These are phyloP conservation scores for Aspergillus coremiiformis DNA, from an alignment of 495 filamentous ascomycete genomes.

Conservation along the genomic window DNA sequence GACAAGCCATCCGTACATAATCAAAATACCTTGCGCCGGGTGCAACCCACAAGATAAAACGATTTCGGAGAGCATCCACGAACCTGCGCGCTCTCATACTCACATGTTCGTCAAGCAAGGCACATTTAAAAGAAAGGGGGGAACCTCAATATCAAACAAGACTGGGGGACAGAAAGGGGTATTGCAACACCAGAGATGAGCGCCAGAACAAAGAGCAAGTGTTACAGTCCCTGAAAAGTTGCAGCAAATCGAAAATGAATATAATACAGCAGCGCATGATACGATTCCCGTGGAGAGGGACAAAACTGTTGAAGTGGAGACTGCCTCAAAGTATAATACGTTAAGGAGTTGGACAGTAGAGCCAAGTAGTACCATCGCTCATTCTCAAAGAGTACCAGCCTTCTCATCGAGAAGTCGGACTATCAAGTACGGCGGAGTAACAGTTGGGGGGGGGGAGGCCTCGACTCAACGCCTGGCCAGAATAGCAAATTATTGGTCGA, in stretches of 20 bases:
- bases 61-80: constrained; percentile 9
- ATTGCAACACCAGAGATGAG: constrained; percentile 1
- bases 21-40: constrained; percentile 5
- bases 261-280: constrained; percentile 7
- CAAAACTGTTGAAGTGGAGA: neutral
- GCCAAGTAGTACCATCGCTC: no score
- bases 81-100: constrained; percentile 12
- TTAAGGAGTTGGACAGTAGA: neutral
- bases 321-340: neutral
- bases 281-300: neutral
- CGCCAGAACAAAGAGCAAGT: constrained; percentile 6
- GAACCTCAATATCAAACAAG: no score
- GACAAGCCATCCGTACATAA: neutral
- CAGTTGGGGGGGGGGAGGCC: neutral
- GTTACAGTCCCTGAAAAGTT: neutral
- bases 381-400: no score
- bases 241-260: constrained; percentile 1
- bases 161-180: constrained; percentile 5
- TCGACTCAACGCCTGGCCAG: neutral
- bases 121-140: neutral
- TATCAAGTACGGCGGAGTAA: neutral
- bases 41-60: constrained; percentile 1
- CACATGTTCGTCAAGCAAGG: neutral
- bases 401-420: neutral
- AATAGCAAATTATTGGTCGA: neutral